Conservation (phyloP, 805 yeast species). For the Metschnikowia picachoensis region DNA sequence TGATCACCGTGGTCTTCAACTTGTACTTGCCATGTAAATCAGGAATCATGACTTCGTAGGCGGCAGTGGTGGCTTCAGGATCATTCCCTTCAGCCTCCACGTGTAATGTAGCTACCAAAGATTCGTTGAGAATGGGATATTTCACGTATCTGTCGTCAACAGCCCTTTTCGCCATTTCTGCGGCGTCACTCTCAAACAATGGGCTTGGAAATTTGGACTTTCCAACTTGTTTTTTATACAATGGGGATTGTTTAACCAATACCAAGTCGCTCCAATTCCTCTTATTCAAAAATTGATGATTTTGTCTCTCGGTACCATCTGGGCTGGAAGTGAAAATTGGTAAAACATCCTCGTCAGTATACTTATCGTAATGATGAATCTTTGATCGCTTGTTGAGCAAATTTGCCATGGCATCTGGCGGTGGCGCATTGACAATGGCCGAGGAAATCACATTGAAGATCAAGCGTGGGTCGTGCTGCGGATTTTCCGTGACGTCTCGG, state of each 20-base stretch:
- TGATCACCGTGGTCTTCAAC: conserved; percentile 30
- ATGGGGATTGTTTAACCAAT: conserved; percentile 39
- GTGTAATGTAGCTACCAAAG: conserved; percentile 66
- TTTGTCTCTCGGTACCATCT: conserved; percentile 45
- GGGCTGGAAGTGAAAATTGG: conserved; percentile 63
- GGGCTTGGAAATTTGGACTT: conserved; percentile 43
- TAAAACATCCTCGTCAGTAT: conserved; percentile 78
- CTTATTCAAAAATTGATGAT: conserved; percentile 55
- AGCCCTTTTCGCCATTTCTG: conserved; percentile 6
- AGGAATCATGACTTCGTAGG: conserved; percentile 72
- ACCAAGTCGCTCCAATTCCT: conserved; percentile 74
- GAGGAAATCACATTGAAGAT: conserved; percentile 83
- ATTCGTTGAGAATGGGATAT: conserved; percentile 54
- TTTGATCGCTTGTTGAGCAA: conserved; percentile 65
- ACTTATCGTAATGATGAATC: conserved; percentile 60
- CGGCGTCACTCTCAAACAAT: conserved; percentile 16
- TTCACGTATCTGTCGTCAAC: conserved; percentile 32
- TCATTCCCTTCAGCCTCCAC: conserved; percentile 61
- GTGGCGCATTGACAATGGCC: conserved; percentile 90
- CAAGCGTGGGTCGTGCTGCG: conserved; percentile 69
- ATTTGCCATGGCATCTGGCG: conserved; percentile 81
- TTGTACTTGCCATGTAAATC: conserved; percentile 36
- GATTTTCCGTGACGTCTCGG: conserved; percentile 39
- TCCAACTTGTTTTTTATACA: conserved; percentile 20
- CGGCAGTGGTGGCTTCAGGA: conserved; percentile 49